phyloP scores from a whole-genome alignment of 2,329 filamentous ascomycete genomes.

The Ophiostoma fasciatum region DNA sequence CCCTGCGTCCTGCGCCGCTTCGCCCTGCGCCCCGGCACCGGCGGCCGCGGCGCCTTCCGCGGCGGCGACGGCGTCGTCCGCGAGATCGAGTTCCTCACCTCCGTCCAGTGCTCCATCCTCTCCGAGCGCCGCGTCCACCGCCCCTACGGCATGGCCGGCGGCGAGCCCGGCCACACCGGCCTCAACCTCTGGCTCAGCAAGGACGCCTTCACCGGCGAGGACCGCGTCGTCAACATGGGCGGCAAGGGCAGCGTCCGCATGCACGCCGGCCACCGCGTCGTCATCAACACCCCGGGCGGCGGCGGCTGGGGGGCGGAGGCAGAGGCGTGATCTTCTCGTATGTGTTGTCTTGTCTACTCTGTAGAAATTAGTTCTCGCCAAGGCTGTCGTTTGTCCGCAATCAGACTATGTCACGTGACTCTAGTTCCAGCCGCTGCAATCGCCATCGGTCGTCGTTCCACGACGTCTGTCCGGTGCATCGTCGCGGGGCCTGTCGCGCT shows the following conservation, averaged over 20 bases:
- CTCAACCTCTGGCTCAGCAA: conserved; percentile 11
- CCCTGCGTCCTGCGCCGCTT: conserved; percentile 20
- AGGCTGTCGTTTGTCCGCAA: no score
- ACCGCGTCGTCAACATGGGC: conserved; percentile 34
- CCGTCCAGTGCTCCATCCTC: conserved; percentile 21
- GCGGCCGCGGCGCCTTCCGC: conserved; percentile 17
- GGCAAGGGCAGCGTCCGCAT: conserved; percentile 46
- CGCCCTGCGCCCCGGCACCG: conserved; percentile 16
- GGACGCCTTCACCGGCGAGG: conserved; percentile 2
- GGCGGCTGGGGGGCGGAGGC: conserved; percentile 53
- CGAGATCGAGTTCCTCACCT: conserved; percentile 21
- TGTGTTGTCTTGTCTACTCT: no score
- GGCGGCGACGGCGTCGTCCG: conserved; percentile 22
- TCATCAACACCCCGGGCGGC: conserved; percentile 46
- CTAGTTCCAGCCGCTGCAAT: no score
- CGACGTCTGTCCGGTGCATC: no score
- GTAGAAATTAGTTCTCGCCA: no score
- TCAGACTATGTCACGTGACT: no score
- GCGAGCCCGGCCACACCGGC: conserved; percentile 13
- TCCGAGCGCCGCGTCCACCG: conserved; percentile 21
- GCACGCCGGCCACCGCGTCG: conserved; percentile 42
- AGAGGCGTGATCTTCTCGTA: no score
- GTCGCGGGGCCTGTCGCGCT: no score
- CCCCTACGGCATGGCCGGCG: conserved; percentile 22
- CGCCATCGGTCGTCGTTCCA: no score